Conservation (phyloP, 83 land plant species). For the Picea mariana region DNA sequence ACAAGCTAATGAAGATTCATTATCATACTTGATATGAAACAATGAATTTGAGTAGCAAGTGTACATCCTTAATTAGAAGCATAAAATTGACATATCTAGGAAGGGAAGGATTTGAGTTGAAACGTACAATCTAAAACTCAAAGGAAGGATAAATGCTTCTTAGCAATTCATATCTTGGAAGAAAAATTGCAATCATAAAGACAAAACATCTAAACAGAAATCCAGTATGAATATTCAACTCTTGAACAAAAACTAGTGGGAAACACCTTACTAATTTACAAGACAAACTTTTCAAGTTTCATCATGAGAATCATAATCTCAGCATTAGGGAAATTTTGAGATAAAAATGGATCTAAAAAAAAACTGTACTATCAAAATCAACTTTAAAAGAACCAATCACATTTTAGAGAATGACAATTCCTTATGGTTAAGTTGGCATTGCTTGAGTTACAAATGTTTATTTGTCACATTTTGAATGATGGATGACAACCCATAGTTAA, state of each 20-base stretch:
- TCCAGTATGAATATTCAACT: not conserved
- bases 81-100: not conserved
- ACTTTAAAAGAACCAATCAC: too few relatives aligned
- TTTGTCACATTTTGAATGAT: too few relatives aligned
- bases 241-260: not conserved
- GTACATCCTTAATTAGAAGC: not conserved
- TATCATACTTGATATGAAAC: not conserved
- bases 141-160: not conserved
- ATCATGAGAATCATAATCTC: constrained; percentile 15
- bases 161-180: not conserved
- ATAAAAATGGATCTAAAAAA: too few relatives aligned
- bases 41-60: constrained; percentile 2
- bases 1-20: not conserved
- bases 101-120: not conserved
- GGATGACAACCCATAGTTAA: too few relatives aligned
- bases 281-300: not conserved
- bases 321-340: not conserved
- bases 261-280: not conserved
- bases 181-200: not conserved
- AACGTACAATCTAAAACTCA: not conserved
- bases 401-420: too few relatives aligned
- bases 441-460: too few relatives aligned
- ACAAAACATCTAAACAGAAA: not conserved
- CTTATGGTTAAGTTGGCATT: too few relatives aligned
- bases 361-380: too few relatives aligned